Conservation (phyloP, 257 asterid genomes). For the Solanum bulbocastanum region DNA sequence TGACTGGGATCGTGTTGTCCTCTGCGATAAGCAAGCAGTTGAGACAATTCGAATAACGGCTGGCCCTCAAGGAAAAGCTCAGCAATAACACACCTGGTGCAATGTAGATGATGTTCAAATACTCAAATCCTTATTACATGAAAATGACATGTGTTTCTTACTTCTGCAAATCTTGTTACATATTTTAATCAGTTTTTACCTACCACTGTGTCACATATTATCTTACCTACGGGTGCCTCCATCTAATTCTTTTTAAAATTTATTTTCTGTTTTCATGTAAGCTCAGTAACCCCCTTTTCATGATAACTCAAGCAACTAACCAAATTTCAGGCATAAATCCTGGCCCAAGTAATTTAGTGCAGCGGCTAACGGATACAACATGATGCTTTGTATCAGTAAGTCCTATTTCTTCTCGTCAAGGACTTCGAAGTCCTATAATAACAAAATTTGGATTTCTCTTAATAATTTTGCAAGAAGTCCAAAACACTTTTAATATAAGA, state of each 20-base stretch:
- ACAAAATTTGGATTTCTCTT: neutral
- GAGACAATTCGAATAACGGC: conserved; percentile 93
- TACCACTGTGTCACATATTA: neutral
- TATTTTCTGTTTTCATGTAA: neutral
- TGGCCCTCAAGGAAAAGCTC: conserved; percentile 99
- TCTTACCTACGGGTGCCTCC: neutral
- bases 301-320: neutral
- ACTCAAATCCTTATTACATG: neutral
- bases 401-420: neutral
- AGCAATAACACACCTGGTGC: conserved; percentile 92
- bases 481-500: neutral
- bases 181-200: neutral
- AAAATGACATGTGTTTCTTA: neutral
- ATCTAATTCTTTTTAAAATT: neutral
- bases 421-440: neutral
- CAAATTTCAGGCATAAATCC: neutral
- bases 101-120: neutral
- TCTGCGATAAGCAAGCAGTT: conserved; percentile 95
- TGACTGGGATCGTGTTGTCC: conserved; percentile 98
- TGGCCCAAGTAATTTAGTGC: neutral
- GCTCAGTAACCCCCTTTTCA: neutral
- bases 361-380: neutral
- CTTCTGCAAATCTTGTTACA: neutral
- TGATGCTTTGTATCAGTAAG: neutral
- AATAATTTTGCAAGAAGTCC: neutral